Evolutionary conservation across 2,329 filamentous ascomycete genomes (phyloP).

Genomic region (Beauveria sp.): DNA sequence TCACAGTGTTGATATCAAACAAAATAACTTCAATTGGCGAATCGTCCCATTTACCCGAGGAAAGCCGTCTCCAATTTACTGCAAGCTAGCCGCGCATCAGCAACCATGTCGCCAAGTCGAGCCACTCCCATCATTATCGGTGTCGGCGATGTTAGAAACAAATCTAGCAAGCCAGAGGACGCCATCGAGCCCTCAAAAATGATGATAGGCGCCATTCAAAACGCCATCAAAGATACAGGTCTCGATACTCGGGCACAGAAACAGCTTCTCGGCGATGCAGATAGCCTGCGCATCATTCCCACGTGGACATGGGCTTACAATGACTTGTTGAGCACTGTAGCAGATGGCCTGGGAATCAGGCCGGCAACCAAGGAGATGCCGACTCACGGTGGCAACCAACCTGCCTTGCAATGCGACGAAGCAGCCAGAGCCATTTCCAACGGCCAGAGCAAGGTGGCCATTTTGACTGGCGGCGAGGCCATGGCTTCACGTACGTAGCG

Average conservation of each 20-base stretch:
- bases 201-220: conserved; percentile 48
- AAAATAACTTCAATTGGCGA: neutral
- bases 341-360: conserved; percentile 38
- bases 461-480: conserved; percentile 58
- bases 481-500: conserved; percentile 43
- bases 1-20: neutral
- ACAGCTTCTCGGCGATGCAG: conserved; percentile 38
- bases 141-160: conserved; percentile 55
- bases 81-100: neutral
- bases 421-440: conserved; percentile 49
- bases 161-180: conserved; percentile 35
- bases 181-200: conserved; percentile 52
- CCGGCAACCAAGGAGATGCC: conserved; percentile 42
- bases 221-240: conserved; percentile 43
- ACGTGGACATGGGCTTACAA: conserved; percentile 62
- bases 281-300: conserved; percentile 52
- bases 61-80: neutral
- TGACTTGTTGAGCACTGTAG: conserved; percentile 48
- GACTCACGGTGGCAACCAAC: conserved; percentile 57
- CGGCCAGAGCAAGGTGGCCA: conserved; percentile 46
- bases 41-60: neutral
- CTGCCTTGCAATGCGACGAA: conserved; percentile 55
- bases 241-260: conserved; percentile 14
- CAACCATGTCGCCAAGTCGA: conserved; percentile 2
- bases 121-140: conserved; percentile 50